Evolutionary conservation across 768 basidiomycete genomes (phyloP), one percentile per base, ranked within the genome.

Genomic region (Pleurotus tuoliensis): DNA sequence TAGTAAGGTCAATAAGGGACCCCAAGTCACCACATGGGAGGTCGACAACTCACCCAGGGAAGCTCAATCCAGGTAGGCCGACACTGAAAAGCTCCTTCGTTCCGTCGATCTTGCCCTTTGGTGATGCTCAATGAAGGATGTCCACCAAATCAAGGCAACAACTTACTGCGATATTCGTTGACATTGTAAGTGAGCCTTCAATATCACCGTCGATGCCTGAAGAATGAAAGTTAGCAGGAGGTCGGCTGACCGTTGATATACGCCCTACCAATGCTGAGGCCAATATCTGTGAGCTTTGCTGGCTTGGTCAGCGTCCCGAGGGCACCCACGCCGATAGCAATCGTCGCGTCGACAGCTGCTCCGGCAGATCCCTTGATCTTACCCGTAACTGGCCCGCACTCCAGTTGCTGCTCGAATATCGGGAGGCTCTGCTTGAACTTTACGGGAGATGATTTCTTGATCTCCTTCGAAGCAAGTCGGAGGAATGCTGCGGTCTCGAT

Each of bases 61-160:
- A 67, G 43, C 60, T 59, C 41, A 57, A 38, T 25, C 64, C 64
- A 1, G 73, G 74, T 22, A 76, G 64, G 4, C 73, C 73, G 22
- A 64, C 57, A 20, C 62, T 49, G 56, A 71, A 71, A 13, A 76
- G 58, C 24, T 50, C 48, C 15, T 50, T 50, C 27, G 6, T 34
- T 34, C 48, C 48, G 9, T 67, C 66, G 46, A 75, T 51, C 0
- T 58, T 60, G 1, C 69, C 71, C 66, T 71, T 45, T 4, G 16
- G 8, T 13, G 46, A 16, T 7, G 22, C 9, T 47, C 5, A 24
- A 15, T 47, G 15, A 8, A 48, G 18, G 47, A 48, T 44, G 13
- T n/a, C 5, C 8, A 1, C 3, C 8, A 13, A 44, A 44, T 22
- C 25, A 34, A 16, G 48, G 8, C 3, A 9, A 24, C 5, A 27